Percentiles rank a stretch among this genome's conserved stretches.
These are phyloP conservation scores for Castanospermum australe DNA, from an alignment of 306 rosid species.

Conservation along the genomic window DNA sequence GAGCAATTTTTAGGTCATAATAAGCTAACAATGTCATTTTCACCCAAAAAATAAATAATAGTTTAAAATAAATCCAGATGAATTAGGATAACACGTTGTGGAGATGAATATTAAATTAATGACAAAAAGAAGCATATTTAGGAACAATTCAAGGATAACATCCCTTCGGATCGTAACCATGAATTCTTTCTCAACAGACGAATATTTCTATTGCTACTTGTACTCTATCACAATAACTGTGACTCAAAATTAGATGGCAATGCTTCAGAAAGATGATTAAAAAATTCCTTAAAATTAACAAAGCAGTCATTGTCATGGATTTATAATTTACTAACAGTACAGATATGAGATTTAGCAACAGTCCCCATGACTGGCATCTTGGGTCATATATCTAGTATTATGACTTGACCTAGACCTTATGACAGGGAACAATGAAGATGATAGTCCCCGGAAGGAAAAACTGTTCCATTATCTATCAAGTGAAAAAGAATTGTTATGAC, in stretches of 20 bases:
- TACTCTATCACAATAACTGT: too few relatives aligned
- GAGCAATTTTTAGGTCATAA: neutral
- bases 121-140: neutral
- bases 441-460: neutral
- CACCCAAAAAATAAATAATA: neutral
- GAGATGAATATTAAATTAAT: neutral
- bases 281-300: too few relatives aligned
- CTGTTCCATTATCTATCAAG: neutral
- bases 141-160: neutral
- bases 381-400: neutral
- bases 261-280: too few relatives aligned
- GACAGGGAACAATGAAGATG: neutral
- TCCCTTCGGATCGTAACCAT: neutral
- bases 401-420: neutral
- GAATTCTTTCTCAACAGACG: neutral
- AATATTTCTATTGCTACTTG: too few relatives aligned
- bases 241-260: too few relatives aligned
- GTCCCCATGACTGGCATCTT: neutral
- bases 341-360: neutral
- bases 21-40: neutral
- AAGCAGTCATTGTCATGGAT: neutral
- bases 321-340: neutral
- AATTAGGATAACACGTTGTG: neutral
- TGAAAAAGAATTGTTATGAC: neutral
- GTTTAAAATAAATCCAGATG: neutral